Conservation (phyloP, 2,329 filamentous ascomycete genomes). For the Chaetomium sp. region DNA sequence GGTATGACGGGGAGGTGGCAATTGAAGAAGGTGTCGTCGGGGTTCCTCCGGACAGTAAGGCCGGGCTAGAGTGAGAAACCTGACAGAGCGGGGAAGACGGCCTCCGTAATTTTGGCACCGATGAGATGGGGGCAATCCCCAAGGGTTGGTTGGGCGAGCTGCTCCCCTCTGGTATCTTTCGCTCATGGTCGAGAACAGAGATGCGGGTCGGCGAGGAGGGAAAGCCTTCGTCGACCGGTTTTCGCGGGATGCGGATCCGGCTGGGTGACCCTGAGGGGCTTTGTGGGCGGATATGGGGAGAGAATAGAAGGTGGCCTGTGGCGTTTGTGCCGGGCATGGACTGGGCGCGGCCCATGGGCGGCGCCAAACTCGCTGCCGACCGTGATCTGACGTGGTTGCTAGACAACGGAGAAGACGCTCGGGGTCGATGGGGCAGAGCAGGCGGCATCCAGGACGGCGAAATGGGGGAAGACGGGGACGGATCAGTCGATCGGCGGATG, state of each 20-base stretch:
- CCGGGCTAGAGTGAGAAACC: constrained; percentile 45
- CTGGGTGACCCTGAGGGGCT: constrained; percentile 59
- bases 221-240: constrained; percentile 62
- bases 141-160: constrained; percentile 52
- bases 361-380: constrained; percentile 57
- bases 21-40: constrained; percentile 52
- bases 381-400: constrained; percentile 60
- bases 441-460: constrained; percentile 54
- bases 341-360: constrained; percentile 63
- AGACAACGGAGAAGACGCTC: constrained; percentile 63
- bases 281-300: constrained; percentile 55
- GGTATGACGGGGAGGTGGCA: constrained; percentile 55
- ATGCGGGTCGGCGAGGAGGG: constrained; percentile 57
- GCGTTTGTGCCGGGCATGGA: constrained; percentile 66
- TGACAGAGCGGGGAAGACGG: constrained; percentile 61
- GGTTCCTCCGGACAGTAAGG: constrained; percentile 37
- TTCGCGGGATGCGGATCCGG: constrained; percentile 55
- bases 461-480: constrained; percentile 53
- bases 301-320: constrained; percentile 59
- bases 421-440: constrained; percentile 59
- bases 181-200: constrained; percentile 59
- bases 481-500: constrained; percentile 62
- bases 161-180: constrained; percentile 51
- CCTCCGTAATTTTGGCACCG: constrained; percentile 44
- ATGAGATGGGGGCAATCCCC: constrained; percentile 30